A percentile compares a stretch with the other conserved stretches of the same genome.
phyloP scores from a whole-genome alignment of 768 basidiomycete genomes.

The Asterophora lycoperdoides region DNA sequence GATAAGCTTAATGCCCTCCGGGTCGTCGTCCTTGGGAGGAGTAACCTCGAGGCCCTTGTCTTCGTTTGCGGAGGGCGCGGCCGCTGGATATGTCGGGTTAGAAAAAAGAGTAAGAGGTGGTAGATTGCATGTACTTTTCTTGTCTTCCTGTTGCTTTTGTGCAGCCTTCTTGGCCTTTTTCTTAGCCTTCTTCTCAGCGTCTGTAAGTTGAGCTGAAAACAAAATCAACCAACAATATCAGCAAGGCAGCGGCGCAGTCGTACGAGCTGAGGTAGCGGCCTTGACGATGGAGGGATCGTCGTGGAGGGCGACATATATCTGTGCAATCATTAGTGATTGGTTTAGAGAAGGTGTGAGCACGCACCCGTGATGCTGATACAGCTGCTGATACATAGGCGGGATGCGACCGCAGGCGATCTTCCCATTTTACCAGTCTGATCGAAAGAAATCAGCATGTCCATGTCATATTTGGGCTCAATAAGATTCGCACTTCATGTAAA shows the following conservation, averaged over 20 bases:
- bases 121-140: conserved; percentile 52
- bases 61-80: conserved; percentile 41
- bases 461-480: not conserved
- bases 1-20: conserved; percentile 72
- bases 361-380: conserved; percentile 64
- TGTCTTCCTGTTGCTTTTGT: conserved; percentile 62
- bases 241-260: conserved; percentile 2
- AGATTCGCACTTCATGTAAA: conserved; percentile 73
- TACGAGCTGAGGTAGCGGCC: conserved; percentile 36
- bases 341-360: too few relatives aligned
- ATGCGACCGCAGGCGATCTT: conserved; percentile 74
- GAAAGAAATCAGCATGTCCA: not conserved
- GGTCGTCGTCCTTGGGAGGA: conserved; percentile 72
- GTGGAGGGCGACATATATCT: conserved; percentile 73
- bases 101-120: conserved; percentile 3
- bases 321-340: conserved; percentile 6
- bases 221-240: not conserved
- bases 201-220: conserved; percentile 41
- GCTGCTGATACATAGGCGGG: conserved; percentile 73
- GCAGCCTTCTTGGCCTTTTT: conserved; percentile 85
- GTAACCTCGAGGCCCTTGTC: conserved; percentile 67
- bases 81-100: conserved; percentile 13
- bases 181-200: conserved; percentile 74
- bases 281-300: conserved; percentile 67
- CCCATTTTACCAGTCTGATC: conserved; percentile 73